A percentile compares a stretch with the other conserved stretches of the same genome.
These are phyloP conservation scores for Botryotinia convoluta DNA, from an alignment of 2,329 filamentous ascomycete genomes.

Conservation along the genomic window DNA sequence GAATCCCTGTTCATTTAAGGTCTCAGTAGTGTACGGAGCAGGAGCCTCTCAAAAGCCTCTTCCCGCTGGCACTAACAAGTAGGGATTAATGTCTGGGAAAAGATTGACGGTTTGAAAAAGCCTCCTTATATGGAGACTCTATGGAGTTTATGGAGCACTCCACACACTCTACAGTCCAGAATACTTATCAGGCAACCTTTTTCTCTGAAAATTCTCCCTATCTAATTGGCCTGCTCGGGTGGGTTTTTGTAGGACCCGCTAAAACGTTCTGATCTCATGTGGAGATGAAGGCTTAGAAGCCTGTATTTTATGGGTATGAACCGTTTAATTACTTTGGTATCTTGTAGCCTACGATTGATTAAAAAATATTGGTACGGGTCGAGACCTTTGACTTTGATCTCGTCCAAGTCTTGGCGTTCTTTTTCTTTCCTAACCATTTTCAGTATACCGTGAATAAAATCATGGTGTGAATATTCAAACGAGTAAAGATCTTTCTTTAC, in stretches of 20 bases:
- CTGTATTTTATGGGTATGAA: not conserved
- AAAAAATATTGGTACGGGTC: not conserved
- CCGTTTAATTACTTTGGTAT: not conserved
- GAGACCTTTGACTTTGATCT: not conserved
- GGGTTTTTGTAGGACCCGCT: not conserved
- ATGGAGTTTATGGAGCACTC: not conserved
- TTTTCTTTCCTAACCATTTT: not conserved
- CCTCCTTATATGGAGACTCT: not conserved
- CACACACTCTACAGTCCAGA: not conserved
- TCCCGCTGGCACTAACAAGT: conserved; percentile 6
- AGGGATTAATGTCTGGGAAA: not conserved
- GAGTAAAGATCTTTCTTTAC: not conserved
- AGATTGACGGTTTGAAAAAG: not conserved
- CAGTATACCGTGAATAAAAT: not conserved
- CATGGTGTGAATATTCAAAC: not conserved
- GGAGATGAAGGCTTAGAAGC: not conserved
- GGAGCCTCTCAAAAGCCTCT: not conserved
- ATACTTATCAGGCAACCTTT: not conserved
- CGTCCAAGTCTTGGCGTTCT: not conserved
- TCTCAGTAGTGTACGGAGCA: not conserved
- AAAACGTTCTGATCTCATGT: conserved; percentile 1
- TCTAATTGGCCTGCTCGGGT: not conserved
- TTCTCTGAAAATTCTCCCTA: not conserved
- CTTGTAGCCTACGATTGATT: not conserved
- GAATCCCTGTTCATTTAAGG: not conserved